Percentiles rank a stretch among this genome's conserved stretches.
phyloP scores from a whole-genome alignment of 805 yeast genomes.

The Kodamaea hsintzibuensis region DNA sequence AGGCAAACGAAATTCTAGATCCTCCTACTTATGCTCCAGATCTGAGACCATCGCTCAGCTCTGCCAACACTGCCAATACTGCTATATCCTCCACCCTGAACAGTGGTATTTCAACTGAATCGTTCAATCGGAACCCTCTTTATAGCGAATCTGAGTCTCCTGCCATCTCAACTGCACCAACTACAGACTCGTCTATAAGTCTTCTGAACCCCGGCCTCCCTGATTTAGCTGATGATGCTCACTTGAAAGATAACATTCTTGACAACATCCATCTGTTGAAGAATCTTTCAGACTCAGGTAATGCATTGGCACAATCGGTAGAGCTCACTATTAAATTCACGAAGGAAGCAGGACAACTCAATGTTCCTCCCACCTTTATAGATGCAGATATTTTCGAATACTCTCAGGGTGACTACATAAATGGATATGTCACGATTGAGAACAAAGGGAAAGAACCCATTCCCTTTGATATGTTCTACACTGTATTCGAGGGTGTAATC shows the following conservation, averaged over 20 bases:
- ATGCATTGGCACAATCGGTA: slow-evolving; percentile 20
- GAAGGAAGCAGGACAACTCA: slow-evolving; percentile 12
- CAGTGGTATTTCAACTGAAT: not conserved
- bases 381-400: slow-evolving; percentile 44
- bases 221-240: not conserved
- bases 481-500: slow-evolving; percentile 54
- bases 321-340: slow-evolving; percentile 33
- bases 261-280: slow-evolving; percentile 38
- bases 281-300: slow-evolving; percentile 31
- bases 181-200: not conserved
- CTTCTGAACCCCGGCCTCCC: not conserved
- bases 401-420: slow-evolving; percentile 65
- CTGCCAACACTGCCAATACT: not conserved
- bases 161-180: not conserved
- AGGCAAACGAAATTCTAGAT: not conserved
- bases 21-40: slow-evolving; percentile 1
- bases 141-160: not conserved
- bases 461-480: slow-evolving; percentile 63
- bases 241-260: slow-evolving; percentile 35
- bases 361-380: slow-evolving; percentile 1
- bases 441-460: slow-evolving; percentile 43
- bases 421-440: slow-evolving; percentile 52
- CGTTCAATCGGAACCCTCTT: not conserved
- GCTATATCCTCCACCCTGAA: not conserved
- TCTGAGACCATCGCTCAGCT: not conserved